phyloP scores from a whole-genome alignment of 768 basidiomycete genomes.

The Mycena galopus region DNA sequence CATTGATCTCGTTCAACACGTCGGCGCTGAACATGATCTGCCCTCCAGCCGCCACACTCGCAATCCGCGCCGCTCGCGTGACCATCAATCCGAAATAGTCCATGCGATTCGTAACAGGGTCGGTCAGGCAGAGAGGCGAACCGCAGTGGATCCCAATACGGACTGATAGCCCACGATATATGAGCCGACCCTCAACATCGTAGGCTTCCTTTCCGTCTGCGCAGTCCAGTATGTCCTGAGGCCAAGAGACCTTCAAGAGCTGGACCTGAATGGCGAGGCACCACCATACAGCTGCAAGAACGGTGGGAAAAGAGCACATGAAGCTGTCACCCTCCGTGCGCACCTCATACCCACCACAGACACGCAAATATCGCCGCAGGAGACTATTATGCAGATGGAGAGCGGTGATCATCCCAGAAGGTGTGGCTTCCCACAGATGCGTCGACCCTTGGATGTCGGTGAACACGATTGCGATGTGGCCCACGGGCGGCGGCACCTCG shows the following conservation, averaged over 20 bases:
- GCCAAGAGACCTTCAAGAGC: constrained; percentile 88
- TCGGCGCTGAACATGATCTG: constrained; percentile 94
- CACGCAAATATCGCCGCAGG: constrained; percentile 87
- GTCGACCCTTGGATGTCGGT: constrained; percentile 99
- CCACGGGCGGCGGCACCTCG: constrained; percentile 87
- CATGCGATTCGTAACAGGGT: constrained; percentile 93
- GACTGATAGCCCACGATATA: constrained; percentile 90
- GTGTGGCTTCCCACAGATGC: constrained; percentile 94
- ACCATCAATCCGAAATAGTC: constrained; percentile 98
- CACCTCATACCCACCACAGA: constrained; percentile 97
- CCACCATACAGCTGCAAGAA: constrained; percentile 91
- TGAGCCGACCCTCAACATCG: constrained; percentile 73
- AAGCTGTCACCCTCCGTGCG: constrained; percentile 99
- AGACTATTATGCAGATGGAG: constrained; percentile 91
- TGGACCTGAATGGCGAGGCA: constrained; percentile 88
- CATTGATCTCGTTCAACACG: constrained; percentile 83
- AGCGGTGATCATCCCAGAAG: constrained; percentile 89
- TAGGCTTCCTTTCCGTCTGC: constrained; percentile 88
- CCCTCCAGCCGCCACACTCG: constrained; percentile 85
- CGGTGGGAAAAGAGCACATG: constrained; percentile 96
- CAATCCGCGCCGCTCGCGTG: constrained; percentile 91
- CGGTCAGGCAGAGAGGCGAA: constrained; percentile 86
- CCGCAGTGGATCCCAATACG: constrained; percentile 99
- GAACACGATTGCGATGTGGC: constrained; percentile 93
- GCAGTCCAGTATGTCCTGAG: constrained; percentile 91